Percentiles rank a stretch among this genome's conserved stretches.
These are phyloP conservation scores for Mycocentrospora acerina DNA, from an alignment of 2,329 filamentous ascomycete species.

Conservation along the genomic window DNA sequence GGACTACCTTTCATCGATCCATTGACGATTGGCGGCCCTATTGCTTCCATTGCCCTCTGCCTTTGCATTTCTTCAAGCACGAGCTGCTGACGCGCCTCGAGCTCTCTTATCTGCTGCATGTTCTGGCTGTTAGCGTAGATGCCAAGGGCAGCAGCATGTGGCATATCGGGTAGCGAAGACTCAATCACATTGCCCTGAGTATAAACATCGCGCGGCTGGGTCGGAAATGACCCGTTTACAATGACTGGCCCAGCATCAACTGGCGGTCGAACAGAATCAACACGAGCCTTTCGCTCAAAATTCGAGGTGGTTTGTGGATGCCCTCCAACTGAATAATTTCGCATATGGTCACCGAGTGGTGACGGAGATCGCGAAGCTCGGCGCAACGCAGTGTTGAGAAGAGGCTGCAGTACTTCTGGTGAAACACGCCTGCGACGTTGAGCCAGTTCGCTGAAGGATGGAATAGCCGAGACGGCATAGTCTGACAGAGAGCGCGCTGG, in stretches of 20 bases:
- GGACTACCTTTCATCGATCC: constrained; percentile 24
- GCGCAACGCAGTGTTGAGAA: constrained; percentile 39
- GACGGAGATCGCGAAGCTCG: constrained; percentile 50
- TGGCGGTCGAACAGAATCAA: constrained; percentile 30
- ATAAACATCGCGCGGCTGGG: constrained; percentile 25
- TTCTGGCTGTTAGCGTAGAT: constrained; percentile 27
- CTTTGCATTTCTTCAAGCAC: constrained; percentile 37
- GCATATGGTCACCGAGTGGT: constrained; percentile 46
- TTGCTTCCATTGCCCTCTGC: constrained; percentile 25
- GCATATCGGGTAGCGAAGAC: constrained; percentile 20
- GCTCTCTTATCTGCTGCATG: constrained; percentile 26
- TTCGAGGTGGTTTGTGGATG: constrained; percentile 9
- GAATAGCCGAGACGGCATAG: constrained; percentile 38
- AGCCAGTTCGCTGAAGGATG: constrained; percentile 44
- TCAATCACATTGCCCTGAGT: constrained; percentile 29
- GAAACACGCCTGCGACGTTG: constrained; percentile 46
- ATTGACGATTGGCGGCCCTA: constrained; percentile 26
- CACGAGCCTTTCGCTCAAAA: constrained; percentile 28
- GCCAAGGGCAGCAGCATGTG: constrained; percentile 20
- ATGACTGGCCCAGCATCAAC: constrained; percentile 40
- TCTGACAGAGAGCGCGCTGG: constrained; percentile 42
- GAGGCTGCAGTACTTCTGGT: constrained; percentile 44
- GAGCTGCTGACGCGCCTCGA: constrained; percentile 34
- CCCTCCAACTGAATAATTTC: constrained; percentile 42
- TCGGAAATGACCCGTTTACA: constrained; percentile 44